These are phyloP conservation scores for Suillus placidus DNA, from an alignment of 768 basidiomycete species.

Conservation along the genomic window DNA sequence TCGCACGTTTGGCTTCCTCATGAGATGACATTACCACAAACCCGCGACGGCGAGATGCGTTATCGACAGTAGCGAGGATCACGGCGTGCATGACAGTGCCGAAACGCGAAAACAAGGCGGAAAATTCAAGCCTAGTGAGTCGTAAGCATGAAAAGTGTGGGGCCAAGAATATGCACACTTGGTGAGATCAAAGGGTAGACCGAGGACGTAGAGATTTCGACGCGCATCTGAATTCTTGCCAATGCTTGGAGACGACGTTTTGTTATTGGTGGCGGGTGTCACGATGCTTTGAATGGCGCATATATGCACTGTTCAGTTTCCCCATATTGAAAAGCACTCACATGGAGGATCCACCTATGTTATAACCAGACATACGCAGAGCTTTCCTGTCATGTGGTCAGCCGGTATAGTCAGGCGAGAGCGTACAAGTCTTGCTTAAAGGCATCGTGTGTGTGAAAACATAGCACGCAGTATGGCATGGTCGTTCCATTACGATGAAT, in stretches of 20 bases:
- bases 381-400: constrained; percentile 52
- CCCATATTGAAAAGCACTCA: constrained; percentile 36
- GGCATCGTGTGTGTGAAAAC: constrained; percentile 54
- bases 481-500: constrained; percentile 36
- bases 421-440: constrained; percentile 46
- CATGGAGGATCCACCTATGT: constrained; percentile 55
- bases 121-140: constrained; percentile 52
- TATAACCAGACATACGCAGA: constrained; percentile 66
- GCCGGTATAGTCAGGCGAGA: constrained; percentile 11
- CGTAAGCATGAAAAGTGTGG: constrained; percentile 3
- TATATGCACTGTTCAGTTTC: constrained; percentile 19
- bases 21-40: constrained; percentile 82
- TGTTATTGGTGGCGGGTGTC: constrained; percentile 24
- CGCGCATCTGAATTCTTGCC: constrained; percentile 46
- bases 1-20: constrained; percentile 69
- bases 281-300: constrained; percentile 39
- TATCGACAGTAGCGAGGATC: constrained; percentile 82
- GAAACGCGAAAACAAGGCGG: constrained; percentile 60
- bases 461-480: constrained; percentile 46
- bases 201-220: constrained; percentile 84
- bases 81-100: constrained; percentile 77
- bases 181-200: constrained; percentile 78
- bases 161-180: constrained; percentile 51
- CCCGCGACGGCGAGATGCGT: constrained; percentile 79
- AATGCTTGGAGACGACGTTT: constrained; percentile 16